Evolutionary conservation across 2,329 filamentous ascomycete species (phyloP).

Genomic region (Arthrobotrys sphaeroides): DNA sequence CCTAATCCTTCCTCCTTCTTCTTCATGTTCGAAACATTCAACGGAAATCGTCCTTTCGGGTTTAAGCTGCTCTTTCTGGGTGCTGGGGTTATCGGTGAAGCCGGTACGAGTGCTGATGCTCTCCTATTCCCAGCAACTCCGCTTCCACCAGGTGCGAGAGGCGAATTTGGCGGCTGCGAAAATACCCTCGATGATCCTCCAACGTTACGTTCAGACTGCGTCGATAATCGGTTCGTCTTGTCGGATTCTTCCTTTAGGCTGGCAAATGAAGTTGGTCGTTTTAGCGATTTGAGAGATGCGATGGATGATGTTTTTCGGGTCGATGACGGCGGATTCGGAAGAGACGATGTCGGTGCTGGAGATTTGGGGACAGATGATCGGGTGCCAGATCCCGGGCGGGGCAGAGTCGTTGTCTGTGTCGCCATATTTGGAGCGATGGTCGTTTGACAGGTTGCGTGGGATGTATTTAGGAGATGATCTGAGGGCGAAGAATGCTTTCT

Average conservation of each 20-base stretch:
- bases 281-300: conserved; percentile 40
- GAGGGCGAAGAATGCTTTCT: not conserved
- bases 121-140: conserved; percentile 49
- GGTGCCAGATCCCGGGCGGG: conserved; percentile 41
- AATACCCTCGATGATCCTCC: conserved; percentile 35
- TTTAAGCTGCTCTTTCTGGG: conserved; percentile 46
- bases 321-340: conserved; percentile 32
- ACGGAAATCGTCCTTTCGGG: conserved; percentile 47
- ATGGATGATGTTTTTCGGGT: conserved; percentile 40
- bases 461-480: not conserved
- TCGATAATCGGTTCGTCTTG: conserved; percentile 39
- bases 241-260: conserved; percentile 45
- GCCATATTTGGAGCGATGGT: conserved; percentile 22
- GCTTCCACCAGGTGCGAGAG: conserved; percentile 46
- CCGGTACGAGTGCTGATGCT: conserved; percentile 32
- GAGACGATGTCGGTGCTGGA: conserved; percentile 32
- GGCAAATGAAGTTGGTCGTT: conserved; percentile 48
- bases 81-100: conserved; percentile 32
- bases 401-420: conserved; percentile 50
- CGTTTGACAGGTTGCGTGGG: not conserved
- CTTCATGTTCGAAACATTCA: conserved; percentile 40
- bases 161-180: conserved; percentile 39
- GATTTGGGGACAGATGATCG: conserved; percentile 47
- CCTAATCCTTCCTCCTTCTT: conserved; percentile 47
- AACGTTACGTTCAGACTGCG: conserved; percentile 47